Percentiles rank a stretch among this genome's conserved stretches.
These are phyloP conservation scores for Schoenoplectus tabernaemontani DNA, from an alignment of 202 grass and related monocot genomes.

Conservation along the genomic window DNA sequence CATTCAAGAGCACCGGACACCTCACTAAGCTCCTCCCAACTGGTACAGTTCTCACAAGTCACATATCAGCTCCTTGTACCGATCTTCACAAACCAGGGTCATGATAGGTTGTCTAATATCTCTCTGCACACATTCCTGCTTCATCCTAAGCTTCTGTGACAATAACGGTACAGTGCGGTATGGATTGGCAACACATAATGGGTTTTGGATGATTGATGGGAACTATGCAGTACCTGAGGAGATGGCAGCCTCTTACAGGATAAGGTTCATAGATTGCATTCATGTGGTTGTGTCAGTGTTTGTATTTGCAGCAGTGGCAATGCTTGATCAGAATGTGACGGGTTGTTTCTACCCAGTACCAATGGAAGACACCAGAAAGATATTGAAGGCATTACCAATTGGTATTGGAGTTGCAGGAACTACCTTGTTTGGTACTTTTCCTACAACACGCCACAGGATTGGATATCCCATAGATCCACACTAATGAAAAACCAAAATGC, in stretches of 20 bases:
- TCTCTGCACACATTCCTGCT: conserved; percentile 47
- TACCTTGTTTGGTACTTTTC: conserved; percentile 69
- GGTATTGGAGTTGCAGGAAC: conserved; percentile 56
- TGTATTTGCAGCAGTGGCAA: conserved; percentile 39
- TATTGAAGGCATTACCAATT: conserved; percentile 42
- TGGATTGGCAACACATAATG: conserved; percentile 45
- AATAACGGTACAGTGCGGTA: conserved; percentile 36
- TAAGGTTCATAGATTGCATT: conserved; percentile 53
- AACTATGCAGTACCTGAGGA: conserved; percentile 31
- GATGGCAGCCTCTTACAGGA: conserved; percentile 31
- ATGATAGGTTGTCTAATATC: conserved; percentile 42
- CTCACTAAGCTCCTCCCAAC: conserved; percentile 65
- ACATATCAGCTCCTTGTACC: conserved; percentile 56
- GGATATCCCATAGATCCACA: conserved; percentile 42
- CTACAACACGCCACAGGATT: conserved; percentile 47
- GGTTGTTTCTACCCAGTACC: conserved; percentile 50
- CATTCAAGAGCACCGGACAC: conserved; percentile 51
- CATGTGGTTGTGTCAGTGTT: conserved; percentile 46
- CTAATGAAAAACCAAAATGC: conserved; percentile 11
- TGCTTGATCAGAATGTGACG: conserved; percentile 60
- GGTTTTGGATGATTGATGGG: conserved; percentile 53
- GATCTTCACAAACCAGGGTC: conserved; percentile 38
- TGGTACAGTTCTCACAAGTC: conserved; percentile 37
- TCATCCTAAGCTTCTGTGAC: conserved; percentile 57
- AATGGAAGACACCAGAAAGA: conserved; percentile 40